phyloP scores from a whole-genome alignment of 345 rosid genomes.

The Ricinus communis region DNA sequence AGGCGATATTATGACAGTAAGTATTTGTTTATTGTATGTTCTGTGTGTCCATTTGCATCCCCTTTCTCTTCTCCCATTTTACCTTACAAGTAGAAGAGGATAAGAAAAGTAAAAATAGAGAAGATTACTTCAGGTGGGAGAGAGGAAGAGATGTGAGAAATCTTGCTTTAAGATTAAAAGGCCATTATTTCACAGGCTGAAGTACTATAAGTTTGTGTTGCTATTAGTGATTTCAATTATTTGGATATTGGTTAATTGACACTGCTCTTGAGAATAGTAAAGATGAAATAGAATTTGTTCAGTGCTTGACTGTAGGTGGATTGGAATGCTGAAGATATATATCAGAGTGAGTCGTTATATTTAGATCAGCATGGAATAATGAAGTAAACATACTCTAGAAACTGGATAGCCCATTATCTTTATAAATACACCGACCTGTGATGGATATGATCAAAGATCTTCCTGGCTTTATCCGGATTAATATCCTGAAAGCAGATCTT shows the following conservation, averaged over 20 bases:
- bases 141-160: background rate
- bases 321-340: background rate
- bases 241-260: background rate
- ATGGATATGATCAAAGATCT: background rate
- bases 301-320: background rate
- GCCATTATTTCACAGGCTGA: background rate
- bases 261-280: background rate
- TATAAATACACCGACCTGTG: background rate
- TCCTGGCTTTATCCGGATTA: background rate
- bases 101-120: background rate
- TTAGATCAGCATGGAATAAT: background rate
- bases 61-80: background rate
- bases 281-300: background rate
- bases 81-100: background rate
- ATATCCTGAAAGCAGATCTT: background rate
- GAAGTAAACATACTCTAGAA: background rate
- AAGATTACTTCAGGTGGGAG: background rate
- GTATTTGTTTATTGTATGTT: slow-evolving; percentile 9
- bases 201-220: background rate
- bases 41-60: background rate
- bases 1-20: slow-evolving; percentile 93
- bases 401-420: background rate
- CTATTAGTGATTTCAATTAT: background rate
- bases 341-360: background rate
- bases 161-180: background rate